Evolutionary conservation across 2,329 filamentous ascomycete genomes (phyloP).

Genomic region (Pseudovirgaria hyperparasitica): DNA sequence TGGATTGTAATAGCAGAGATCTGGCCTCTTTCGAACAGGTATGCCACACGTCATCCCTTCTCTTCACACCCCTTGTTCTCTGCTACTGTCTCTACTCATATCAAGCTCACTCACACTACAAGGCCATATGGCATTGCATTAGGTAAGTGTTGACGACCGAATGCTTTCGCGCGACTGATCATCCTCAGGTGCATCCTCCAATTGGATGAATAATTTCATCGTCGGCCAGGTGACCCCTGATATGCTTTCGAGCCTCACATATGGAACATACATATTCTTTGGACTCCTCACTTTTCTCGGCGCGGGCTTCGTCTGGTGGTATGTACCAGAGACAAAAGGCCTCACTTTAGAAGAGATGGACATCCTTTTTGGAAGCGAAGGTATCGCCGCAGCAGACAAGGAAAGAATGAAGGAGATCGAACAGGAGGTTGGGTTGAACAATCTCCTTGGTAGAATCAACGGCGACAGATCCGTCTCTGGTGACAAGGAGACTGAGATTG

Average conservation of each 20-base stretch:
- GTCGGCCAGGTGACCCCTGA: slow-evolving; percentile 59
- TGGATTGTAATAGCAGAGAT: slow-evolving; percentile 68
- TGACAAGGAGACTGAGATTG: slow-evolving; percentile 7
- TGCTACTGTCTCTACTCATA: too few relatives aligned
- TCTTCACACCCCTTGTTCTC: too few relatives aligned
- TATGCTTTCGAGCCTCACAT: slow-evolving; percentile 51
- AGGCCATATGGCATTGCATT: slow-evolving; percentile 57
- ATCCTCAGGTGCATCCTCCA: slow-evolving; percentile 10
- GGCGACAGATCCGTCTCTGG: neutral
- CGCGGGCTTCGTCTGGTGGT: slow-evolving; percentile 40
- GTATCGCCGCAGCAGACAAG: slow-evolving; percentile 52
- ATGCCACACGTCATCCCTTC: too few relatives aligned
- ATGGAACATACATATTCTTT: slow-evolving; percentile 62
- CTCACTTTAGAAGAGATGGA: slow-evolving; percentile 47
- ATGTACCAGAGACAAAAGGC: slow-evolving; percentile 42
- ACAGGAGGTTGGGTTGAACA: slow-evolving; percentile 50
- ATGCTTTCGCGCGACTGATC: slow-evolving; percentile 8
- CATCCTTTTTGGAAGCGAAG: slow-evolving; percentile 52
- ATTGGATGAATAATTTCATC: slow-evolving; percentile 40
- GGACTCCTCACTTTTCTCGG: slow-evolving; percentile 51
- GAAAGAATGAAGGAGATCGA: slow-evolving; percentile 65
- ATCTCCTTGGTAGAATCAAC: slow-evolving; percentile 10
- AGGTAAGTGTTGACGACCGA: slow-evolving; percentile 31
- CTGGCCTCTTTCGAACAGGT: slow-evolving; percentile 56
- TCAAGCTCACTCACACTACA: too few relatives aligned